Evolutionary conservation across 2,329 filamentous ascomycete species (phyloP).

Genomic region (Alternaria metachromatica): DNA sequence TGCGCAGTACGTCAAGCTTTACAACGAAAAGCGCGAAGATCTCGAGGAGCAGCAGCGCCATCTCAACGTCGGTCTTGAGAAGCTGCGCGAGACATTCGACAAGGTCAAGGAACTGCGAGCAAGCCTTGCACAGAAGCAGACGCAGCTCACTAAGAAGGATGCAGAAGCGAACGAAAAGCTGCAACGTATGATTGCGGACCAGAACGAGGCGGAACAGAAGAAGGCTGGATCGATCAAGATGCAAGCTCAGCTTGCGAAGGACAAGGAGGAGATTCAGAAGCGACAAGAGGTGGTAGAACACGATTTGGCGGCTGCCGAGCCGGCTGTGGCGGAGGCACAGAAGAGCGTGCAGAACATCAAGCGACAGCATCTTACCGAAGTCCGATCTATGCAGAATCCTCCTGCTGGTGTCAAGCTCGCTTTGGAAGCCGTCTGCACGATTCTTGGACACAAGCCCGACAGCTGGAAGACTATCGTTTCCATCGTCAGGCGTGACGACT

Average conservation of each 20-base stretch:
- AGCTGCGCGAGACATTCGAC: conserved; percentile 93
- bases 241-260: conserved; percentile 83
- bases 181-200: conserved; percentile 95
- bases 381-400: conserved; percentile 94
- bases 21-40: conserved; percentile 98
- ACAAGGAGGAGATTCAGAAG: conserved; percentile 84
- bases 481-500: conserved; percentile 90
- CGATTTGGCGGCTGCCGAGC: conserved; percentile 89
- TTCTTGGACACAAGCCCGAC: conserved; percentile 86
- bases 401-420: conserved; percentile 89
- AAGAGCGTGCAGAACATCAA: conserved; percentile 99
- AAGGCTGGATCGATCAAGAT: conserved; percentile 89
- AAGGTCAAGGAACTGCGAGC: conserved; percentile 92
- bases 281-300: conserved; percentile 83
- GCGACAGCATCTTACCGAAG: conserved; percentile 94
- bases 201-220: conserved; percentile 90
- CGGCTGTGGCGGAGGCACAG: conserved; percentile 89
- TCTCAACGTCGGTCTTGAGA: conserved; percentile 97
- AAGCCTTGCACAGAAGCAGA: conserved; percentile 93
- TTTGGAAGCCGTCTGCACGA: conserved; percentile 92
- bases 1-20: conserved; percentile 94
- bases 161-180: conserved; percentile 96
- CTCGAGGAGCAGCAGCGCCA: conserved; percentile 98
- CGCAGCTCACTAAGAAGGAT: conserved; percentile 90
- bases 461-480: conserved; percentile 92